Evolutionary conservation across 2,329 filamentous ascomycete species (phyloP), one percentile per base, ranked within the genome.

Genomic region (Zasmidium cellare): DNA sequence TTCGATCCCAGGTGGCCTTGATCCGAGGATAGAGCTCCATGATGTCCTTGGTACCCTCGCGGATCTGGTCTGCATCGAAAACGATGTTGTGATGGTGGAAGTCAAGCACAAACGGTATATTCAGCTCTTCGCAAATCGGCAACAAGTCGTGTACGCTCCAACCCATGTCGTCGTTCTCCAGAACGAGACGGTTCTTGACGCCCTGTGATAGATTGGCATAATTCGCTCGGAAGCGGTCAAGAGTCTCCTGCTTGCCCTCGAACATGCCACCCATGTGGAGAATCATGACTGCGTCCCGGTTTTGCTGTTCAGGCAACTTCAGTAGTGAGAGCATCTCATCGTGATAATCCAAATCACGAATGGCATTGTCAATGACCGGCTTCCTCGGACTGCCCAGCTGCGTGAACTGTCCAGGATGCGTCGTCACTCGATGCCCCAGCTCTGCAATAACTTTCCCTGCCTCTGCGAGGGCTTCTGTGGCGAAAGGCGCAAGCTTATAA

Each of bases 81-180:
- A 96, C 77, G 65, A 97, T 97, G 72, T 97, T 97, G 79, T 97
- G 91, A 67, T 97, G 93, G 70, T 97, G 93, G 66, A 85, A 97
- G 73, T 97, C 93, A 1, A 97, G 85, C 1, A 96, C 92, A 0
- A 97, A 76, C 0, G 93, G 93, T 41, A 97, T 96, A 70, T 93
- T 90, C n/a, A 97, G 80, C 74, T 96, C 92, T 73, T 97, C 90
- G 70, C 93, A 97, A 0, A 96, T 79, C 0, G 93, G 92, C 0
- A 97, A 79, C 5, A 97, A 77, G 67, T 97, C 92, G 67, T 97
- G 92, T 0, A 96, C 90, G n/a, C 85, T 88, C 89, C 91, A 97
- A 38, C 86, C 86, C 1, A 97, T 90, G 71, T 97, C 93, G 73
- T 97, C 93, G 63, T 97, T 97, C 71, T 97, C 93, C 18, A 97